Evolutionary conservation across 768 basidiomycete genomes (phyloP).

Genomic region (Ramaria rubella): DNA sequence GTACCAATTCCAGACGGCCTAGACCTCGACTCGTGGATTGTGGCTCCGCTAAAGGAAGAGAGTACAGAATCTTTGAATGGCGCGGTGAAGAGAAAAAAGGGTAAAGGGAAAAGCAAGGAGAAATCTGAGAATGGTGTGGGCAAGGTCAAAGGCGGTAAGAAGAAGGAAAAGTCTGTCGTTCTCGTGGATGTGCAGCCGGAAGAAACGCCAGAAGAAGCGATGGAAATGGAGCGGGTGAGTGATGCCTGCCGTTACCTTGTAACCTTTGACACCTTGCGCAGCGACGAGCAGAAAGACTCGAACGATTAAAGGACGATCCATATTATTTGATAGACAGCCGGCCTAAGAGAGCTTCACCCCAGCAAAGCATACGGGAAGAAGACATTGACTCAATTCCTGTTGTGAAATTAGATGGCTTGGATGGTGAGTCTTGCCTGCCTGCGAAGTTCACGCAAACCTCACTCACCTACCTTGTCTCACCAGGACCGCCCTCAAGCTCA

Average conservation of each 20-base stretch:
- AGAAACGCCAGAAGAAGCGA: constrained; percentile 47
- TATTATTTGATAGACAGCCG: constrained; percentile 78
- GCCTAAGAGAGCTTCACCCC: constrained; percentile 28
- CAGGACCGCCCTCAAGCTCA: no score
- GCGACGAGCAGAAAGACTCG: constrained; percentile 71
- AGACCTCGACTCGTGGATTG: constrained; percentile 81
- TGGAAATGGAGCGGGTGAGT: constrained; percentile 58
- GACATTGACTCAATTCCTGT: constrained; percentile 93
- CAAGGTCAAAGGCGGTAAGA: constrained; percentile 23
- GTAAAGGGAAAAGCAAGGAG: constrained; percentile 32
- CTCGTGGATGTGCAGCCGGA: constrained; percentile 35
- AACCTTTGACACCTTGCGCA: constrained; percentile 25
- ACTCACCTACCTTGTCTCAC: no score
- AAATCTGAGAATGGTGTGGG: constrained; percentile 25
- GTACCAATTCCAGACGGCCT: constrained; percentile 79
- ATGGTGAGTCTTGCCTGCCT: constrained; percentile 8
- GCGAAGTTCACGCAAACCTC: not conserved
- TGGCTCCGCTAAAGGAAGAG: constrained; percentile 48
- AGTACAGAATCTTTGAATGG: constrained; percentile 40
- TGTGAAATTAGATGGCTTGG: constrained; percentile 69
- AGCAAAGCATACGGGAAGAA: constrained; percentile 24
- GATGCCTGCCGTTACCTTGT: not conserved
- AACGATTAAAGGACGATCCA: constrained; percentile 77
- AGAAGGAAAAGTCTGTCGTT: constrained; percentile 23
- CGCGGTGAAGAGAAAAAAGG: constrained; percentile 24